Percentiles rank a stretch among this genome's conserved stretches.
Conservation (phyloP, 1,139 yeast species). For the Eremothecium coryli region DNA sequence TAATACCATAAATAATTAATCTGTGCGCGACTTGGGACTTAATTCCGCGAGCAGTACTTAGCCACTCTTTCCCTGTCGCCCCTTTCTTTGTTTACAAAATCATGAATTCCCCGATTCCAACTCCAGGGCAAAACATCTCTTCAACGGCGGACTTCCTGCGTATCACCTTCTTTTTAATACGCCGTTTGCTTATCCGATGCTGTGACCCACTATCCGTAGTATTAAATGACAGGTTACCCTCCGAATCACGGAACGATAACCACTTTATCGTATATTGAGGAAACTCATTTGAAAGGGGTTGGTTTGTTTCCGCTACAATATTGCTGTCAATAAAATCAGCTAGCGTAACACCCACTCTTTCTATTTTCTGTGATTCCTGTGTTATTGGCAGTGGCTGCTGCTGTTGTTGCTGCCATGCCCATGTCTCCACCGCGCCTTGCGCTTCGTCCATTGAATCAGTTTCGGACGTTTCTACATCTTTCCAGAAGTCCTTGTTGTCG, state of each 20-base stretch:
- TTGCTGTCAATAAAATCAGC: conserved; percentile 14
- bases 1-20: too few relatives aligned
- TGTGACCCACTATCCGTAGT: conserved; percentile 14
- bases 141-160: conserved; percentile 29
- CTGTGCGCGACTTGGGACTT: too few relatives aligned
- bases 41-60: too few relatives aligned
- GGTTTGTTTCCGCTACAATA: conserved; percentile 7
- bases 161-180: conserved; percentile 18
- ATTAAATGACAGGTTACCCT: conserved; percentile 26
- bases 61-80: too few relatives aligned
- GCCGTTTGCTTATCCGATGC: conserved; percentile 12
- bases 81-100: conserved; percentile 12
- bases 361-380: too few relatives aligned
- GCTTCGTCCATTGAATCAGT: background rate
- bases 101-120: conserved; percentile 30
- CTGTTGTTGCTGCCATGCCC: conserved; percentile 3
- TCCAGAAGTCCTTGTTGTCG: conserved; percentile 27
- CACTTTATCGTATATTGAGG: conserved; percentile 20
- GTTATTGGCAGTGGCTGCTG: background rate
- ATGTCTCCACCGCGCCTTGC: conserved; percentile 1
- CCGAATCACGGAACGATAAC: conserved; percentile 24
- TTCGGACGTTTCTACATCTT: conserved; percentile 13
- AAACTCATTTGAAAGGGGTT: conserved; percentile 5
- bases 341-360: conserved; percentile 3
- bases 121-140: conserved; percentile 29